Conservation (phyloP, 2,329 filamentous ascomycete species). For the Dactylellina leptospora region DNA sequence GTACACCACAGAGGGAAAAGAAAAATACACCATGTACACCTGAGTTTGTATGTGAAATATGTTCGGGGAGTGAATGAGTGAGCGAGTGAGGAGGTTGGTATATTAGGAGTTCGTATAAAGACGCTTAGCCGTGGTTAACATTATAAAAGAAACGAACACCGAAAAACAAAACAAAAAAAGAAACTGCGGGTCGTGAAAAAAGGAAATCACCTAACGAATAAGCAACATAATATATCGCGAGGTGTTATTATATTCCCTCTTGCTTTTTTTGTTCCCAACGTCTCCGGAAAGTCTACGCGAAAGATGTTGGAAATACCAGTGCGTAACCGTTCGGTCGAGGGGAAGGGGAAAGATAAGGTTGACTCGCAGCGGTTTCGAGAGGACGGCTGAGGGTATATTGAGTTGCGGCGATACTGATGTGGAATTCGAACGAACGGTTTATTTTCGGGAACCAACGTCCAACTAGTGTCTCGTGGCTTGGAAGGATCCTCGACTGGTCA, state of each 20-base stretch:
- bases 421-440: conserved; percentile 9
- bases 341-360: background rate
- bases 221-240: conserved; percentile 1
- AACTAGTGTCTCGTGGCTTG: conserved; percentile 29
- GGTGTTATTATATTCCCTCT: conserved; percentile 1
- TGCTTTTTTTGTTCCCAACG: background rate
- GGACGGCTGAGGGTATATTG: too few relatives aligned
- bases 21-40: conserved; percentile 10
- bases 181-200: background rate
- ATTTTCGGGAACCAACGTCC: background rate
- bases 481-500: conserved; percentile 50
- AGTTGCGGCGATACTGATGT: too few relatives aligned
- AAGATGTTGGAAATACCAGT: background rate
- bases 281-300: background rate
- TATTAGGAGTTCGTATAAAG: background rate
- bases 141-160: conserved; percentile 7
- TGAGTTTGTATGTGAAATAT: background rate
- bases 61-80: background rate
- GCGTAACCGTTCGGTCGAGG: background rate
- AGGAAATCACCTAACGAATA: conserved; percentile 1
- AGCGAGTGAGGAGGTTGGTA: background rate
- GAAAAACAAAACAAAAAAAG: conserved; percentile 1
- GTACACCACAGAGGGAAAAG: background rate
- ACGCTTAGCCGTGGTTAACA: conserved; percentile 17
- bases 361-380: background rate